Evolutionary conservation across 352 stramenopile genomes (phyloP), one percentile per base, ranked within the genome.

Genomic region (Phytophthora sp.): DNA sequence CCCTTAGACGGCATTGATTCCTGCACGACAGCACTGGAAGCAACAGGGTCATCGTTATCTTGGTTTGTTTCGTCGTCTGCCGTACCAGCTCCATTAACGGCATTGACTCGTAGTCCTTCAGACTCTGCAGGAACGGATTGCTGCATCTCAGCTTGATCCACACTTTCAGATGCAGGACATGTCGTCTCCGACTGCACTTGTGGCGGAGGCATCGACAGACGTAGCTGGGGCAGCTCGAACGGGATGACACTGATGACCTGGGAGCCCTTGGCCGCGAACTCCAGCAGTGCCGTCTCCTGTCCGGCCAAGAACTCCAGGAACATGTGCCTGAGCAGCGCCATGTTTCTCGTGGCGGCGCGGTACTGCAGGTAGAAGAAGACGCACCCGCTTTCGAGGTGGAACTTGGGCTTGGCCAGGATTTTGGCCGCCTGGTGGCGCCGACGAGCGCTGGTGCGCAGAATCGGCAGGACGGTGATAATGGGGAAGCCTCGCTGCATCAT

Each of bases 391-490:
- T 66, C 35, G 13, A 72, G 38, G 12, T 51, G 32, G 13, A 10
- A 54, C 49, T 79, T 82, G 7, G 64, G 68, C 17, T 77, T 68
- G 21, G 49, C 28, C 5, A 82, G 68, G 46, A 89, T 63, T 24
- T 41, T 5, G 18, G 57, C n/a, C 0, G 80, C 74, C 12, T 48
- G 12, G 0, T 17, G 8, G 4, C 34, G 64, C 11, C 42, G 39
- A 39, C 39, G 5, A 1, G 17, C 17, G 32, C 60, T 68, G 2
- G 24, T 41, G 24, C 65, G 21, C 1, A 62, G 44, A 38, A 83
- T 54, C 0, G 78, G 81, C 39, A 78, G 63, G 24, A 90, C 42
- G 13, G 68, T 74, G 38, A 90, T 51, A 34, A 84, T 75, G 1
- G 70, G 72, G 13, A 54, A 66, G 21, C 62, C 60, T 0, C 69